phyloP scores from a whole-genome alignment of 2,329 filamentous ascomycete species.

The Alternaria atra region DNA sequence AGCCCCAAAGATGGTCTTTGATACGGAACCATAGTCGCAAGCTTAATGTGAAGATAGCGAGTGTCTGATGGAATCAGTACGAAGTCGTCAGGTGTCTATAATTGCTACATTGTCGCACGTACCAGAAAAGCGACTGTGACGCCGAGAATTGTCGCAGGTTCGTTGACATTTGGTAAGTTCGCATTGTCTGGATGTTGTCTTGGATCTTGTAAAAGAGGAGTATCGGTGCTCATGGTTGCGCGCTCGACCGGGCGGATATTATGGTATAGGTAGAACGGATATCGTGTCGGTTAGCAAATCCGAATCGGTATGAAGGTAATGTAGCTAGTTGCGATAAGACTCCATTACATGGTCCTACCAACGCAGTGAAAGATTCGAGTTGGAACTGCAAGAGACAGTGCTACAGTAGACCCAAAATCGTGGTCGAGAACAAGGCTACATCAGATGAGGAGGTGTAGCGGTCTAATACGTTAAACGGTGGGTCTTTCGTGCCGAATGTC shows the following conservation, averaged over 20 bases:
- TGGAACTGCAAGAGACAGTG: not conserved
- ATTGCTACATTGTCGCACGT: constrained; percentile 14
- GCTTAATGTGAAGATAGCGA: constrained; percentile 37
- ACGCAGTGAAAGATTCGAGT: not conserved
- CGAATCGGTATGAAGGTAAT: not conserved
- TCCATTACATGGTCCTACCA: constrained; percentile 13
- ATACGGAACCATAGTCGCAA: constrained; percentile 45
- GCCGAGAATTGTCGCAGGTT: constrained; percentile 40
- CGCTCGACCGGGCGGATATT: not conserved
- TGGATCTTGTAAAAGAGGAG: constrained; percentile 9
- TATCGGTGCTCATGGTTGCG: constrained; percentile 9
- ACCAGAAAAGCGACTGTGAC: constrained; percentile 43
- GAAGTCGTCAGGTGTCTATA: not conserved
- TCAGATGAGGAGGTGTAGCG: constrained; percentile 8
- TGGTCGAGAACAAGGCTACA: constrained; percentile 9
- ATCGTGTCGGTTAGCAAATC: constrained; percentile 1
- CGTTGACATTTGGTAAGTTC: constrained; percentile 40
- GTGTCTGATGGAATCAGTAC: constrained; percentile 24
- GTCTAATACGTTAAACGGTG: constrained; percentile 19
- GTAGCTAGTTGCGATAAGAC: constrained; percentile 4
- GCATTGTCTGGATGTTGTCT: constrained; percentile 38
- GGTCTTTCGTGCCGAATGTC: constrained; percentile 6
- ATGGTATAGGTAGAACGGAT: not conserved
- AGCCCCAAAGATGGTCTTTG: constrained; percentile 43
- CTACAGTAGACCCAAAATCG: not conserved